Percentiles rank a stretch among this genome's conserved stretches.
Evolutionary conservation across 2,329 filamentous ascomycete species (phyloP).

Genomic region (Nigrograna mackinnonii): DNA sequence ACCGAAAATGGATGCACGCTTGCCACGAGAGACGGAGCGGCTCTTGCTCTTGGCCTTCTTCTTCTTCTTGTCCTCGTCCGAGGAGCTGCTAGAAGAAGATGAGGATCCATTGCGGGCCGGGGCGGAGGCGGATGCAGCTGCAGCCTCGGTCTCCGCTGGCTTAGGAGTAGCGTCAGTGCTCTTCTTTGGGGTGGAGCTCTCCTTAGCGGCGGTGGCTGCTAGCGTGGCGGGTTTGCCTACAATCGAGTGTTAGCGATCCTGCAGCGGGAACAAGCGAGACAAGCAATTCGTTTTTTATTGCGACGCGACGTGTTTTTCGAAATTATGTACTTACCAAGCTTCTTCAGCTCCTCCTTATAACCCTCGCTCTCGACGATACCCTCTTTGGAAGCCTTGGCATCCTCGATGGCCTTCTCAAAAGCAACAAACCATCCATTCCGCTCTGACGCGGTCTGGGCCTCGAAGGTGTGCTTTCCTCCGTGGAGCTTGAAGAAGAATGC

Average conservation of each 20-base stretch:
- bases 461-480: constrained; percentile 92
- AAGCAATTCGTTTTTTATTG: constrained; percentile 16
- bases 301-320: constrained; percentile 19
- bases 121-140: constrained; percentile 22
- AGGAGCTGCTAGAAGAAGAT: constrained; percentile 44
- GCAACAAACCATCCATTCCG: constrained; percentile 92
- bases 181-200: constrained; percentile 49
- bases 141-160: constrained; percentile 25
- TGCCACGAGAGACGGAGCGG: constrained; percentile 62
- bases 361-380: constrained; percentile 76
- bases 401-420: constrained; percentile 78
- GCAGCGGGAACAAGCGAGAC: constrained; percentile 36
- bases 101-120: constrained; percentile 43
- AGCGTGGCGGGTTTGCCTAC: constrained; percentile 44
- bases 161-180: constrained; percentile 50
- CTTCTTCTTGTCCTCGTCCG: constrained; percentile 51
- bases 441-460: constrained; percentile 73
- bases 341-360: constrained; percentile 86
- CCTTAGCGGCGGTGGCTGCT: constrained; percentile 45
- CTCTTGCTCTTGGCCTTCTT: constrained; percentile 59
- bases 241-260: constrained; percentile 39
- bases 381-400: constrained; percentile 81
- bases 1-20: constrained; percentile 63
- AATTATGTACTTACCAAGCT: constrained; percentile 57
- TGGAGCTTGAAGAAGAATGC: constrained; percentile 87